Conservation (phyloP, 371 early-diverging fungal species). For the Mucor racemosus region DNA sequence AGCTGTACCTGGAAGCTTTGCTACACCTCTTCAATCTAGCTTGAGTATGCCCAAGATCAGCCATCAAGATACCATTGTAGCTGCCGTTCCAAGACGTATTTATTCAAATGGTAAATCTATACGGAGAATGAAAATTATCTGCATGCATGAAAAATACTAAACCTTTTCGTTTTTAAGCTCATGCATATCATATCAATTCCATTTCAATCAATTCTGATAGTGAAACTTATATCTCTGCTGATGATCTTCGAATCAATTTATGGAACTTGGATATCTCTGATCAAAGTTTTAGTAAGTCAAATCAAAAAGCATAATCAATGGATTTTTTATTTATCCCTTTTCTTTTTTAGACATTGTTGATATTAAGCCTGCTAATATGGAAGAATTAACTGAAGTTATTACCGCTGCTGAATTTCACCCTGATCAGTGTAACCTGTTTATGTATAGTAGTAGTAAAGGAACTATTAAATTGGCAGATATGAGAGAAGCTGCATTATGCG, state of each 20-base stretch:
- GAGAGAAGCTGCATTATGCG: conserved; percentile 86
- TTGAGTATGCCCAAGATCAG: conserved; percentile 77
- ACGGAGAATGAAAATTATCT: neutral
- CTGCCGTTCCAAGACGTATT: conserved; percentile 82
- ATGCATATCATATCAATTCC: conserved; percentile 95
- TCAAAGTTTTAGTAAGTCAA: conserved; percentile 74
- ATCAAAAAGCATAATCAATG: neutral
- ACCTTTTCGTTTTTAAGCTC: conserved; percentile 55
- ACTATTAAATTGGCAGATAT: conserved; percentile 90
- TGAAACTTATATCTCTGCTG: conserved; percentile 93
- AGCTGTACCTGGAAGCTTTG: conserved; percentile 16
- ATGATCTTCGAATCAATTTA: conserved; percentile 92
- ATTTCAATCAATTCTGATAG: conserved; percentile 91
- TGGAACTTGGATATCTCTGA: conserved; percentile 90
- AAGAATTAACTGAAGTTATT: conserved; percentile 95
- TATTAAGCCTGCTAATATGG: conserved; percentile 95
- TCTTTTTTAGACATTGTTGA: conserved; percentile 81
- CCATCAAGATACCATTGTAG: conserved; percentile 84
- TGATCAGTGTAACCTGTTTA: conserved; percentile 83
- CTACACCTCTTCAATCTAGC: neutral
- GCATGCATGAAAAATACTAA: neutral
- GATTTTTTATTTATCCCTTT: neutral
- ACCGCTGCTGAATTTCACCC: conserved; percentile 95
- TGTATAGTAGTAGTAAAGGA: conserved; percentile 94
- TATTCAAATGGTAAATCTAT: conserved; percentile 69